phyloP scores from a whole-genome alignment of 805 yeast genomes.

The Yarrowia deformans region DNA sequence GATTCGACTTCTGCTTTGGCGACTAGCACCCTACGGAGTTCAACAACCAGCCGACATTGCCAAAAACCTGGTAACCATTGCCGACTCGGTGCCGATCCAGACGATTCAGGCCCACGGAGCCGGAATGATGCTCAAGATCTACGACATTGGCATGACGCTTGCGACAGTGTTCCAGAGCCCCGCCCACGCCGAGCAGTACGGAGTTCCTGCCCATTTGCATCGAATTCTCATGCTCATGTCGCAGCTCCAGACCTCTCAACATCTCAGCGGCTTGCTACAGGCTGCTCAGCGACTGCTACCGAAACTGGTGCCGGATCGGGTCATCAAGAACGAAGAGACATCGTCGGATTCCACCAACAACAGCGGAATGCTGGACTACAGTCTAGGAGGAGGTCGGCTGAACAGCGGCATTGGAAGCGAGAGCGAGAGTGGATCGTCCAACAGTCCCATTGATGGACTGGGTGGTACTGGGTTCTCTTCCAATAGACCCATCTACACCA shows the following conservation, averaged over 20 bases:
- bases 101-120: constrained; percentile 36
- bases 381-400: neutral
- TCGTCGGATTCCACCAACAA: neutral
- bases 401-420: neutral
- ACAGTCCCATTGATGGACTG: constrained; percentile 12
- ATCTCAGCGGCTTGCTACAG: constrained; percentile 1
- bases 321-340: constrained; percentile 10
- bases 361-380: neutral
- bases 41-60: constrained; percentile 29
- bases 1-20: constrained; percentile 19
- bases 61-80: constrained; percentile 5
- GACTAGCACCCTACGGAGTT: constrained; percentile 10
- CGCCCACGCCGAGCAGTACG: constrained; percentile 26
- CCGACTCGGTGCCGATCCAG: constrained; percentile 18
- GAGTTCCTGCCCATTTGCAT: constrained; percentile 9
- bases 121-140: constrained; percentile 30
- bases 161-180: constrained; percentile 13
- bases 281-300: constrained; percentile 23
- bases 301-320: neutral
- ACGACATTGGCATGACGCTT: constrained; percentile 30
- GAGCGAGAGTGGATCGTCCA: constrained; percentile 1
- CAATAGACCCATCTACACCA: neutral
- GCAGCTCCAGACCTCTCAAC: constrained; percentile 21
- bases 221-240: constrained; percentile 33
- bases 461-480: neutral